phyloP scores from a whole-genome alignment of 2,329 filamentous ascomycete genomes.

The Ceratocystis destructans region DNA sequence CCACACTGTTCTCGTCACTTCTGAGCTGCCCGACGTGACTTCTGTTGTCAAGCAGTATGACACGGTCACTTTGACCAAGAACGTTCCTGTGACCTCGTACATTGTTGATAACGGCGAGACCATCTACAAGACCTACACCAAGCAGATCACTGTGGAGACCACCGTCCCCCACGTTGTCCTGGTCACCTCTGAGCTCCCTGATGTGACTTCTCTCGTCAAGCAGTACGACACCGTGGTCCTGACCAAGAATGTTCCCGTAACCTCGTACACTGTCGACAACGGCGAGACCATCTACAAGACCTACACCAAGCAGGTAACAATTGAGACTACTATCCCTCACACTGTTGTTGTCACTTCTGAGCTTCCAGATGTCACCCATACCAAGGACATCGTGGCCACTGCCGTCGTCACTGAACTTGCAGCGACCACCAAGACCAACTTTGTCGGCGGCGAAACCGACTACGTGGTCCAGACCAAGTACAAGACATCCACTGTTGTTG shows the following conservation, averaged over 20 bases:
- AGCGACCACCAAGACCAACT: constrained; percentile 5
- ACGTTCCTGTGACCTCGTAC: background rate
- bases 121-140: constrained; percentile 10
- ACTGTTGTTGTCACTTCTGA: constrained; percentile 4
- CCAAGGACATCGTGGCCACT: background rate
- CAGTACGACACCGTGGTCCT: constrained; percentile 7
- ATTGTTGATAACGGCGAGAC: constrained; percentile 13
- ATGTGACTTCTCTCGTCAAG: constrained; percentile 1
- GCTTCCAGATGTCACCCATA: constrained; percentile 1
- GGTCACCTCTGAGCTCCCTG: constrained; percentile 9
- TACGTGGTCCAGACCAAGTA: constrained; percentile 6
- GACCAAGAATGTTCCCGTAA: constrained; percentile 8
- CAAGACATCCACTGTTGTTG: background rate
- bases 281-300: constrained; percentile 3
- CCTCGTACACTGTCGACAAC: constrained; percentile 8
- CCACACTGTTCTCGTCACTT: constrained; percentile 5
- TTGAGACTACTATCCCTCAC: background rate
- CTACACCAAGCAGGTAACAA: background rate
- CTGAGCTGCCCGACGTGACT: constrained; percentile 10
- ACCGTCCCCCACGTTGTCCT: constrained; percentile 5
- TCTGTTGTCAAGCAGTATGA: background rate
- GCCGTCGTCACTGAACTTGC: constrained; percentile 2
- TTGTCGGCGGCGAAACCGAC: constrained; percentile 1
- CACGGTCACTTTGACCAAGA: background rate
- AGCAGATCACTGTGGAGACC: constrained; percentile 8